Percentiles rank a stretch among this genome's conserved stretches.
phyloP scores from a whole-genome alignment of 129 eudicot genomes.

The Deinandra increscens region DNA sequence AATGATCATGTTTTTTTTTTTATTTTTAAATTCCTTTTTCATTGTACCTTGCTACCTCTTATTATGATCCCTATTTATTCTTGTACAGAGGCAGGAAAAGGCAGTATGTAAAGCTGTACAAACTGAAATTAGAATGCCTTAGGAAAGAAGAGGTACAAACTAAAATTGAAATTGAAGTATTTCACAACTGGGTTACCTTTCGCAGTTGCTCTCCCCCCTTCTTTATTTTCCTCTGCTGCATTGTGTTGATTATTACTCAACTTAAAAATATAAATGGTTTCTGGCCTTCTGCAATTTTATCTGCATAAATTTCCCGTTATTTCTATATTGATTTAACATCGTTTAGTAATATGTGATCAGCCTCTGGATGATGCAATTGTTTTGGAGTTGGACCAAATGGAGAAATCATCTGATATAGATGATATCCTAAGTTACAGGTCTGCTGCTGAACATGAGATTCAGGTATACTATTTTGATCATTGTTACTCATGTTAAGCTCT shows the following conservation, averaged over 20 bases:
- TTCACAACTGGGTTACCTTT: slow-evolving; percentile 22
- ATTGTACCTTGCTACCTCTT: slow-evolving; percentile 9
- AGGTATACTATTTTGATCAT: slow-evolving; percentile 56
- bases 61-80: slow-evolving; percentile 13
- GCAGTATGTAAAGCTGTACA: slow-evolving; percentile 82
- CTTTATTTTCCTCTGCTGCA: not conserved
- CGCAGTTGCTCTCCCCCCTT: not conserved
- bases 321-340: slow-evolving; percentile 16
- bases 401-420: slow-evolving; percentile 75
- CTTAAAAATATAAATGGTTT: not conserved
- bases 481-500: slow-evolving; percentile 3
- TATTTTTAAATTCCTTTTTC: not conserved
- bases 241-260: not conserved
- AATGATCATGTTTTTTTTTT: not conserved
- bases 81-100: slow-evolving; percentile 58
- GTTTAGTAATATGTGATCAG: slow-evolving; percentile 39
- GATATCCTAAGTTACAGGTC: slow-evolving; percentile 83
- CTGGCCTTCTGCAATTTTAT: not conserved
- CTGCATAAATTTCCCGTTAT: not conserved
- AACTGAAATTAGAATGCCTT: slow-evolving; percentile 76
- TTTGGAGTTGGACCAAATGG: slow-evolving; percentile 76
- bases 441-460: slow-evolving; percentile 73
- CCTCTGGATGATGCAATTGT: slow-evolving; percentile 62
- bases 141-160: slow-evolving; percentile 65
- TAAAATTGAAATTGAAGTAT: slow-evolving; percentile 3